Conservation (phyloP, 2,329 filamentous ascomycete genomes). For the Sclerotinia borealis region DNA sequence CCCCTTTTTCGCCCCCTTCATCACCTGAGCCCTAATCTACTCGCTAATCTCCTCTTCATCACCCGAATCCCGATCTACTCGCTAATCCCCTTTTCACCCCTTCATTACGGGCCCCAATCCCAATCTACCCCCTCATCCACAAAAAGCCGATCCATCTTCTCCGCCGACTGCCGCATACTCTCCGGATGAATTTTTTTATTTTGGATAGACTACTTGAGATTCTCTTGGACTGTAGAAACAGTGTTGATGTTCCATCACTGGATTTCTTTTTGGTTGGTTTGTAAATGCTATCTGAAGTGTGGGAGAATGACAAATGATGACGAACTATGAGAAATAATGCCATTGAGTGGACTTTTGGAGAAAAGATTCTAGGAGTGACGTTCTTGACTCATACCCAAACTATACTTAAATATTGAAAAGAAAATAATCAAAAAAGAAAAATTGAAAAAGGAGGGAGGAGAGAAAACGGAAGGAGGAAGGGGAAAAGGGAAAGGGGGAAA, state of each 20-base stretch:
- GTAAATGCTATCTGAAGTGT: constrained; percentile 38
- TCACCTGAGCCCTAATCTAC: neutral
- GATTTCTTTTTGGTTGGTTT: constrained; percentile 34
- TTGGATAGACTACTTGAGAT: too few relatives aligned
- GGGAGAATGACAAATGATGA: neutral
- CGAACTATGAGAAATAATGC: neutral
- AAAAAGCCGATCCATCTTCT: neutral
- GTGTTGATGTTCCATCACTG: constrained; percentile 23
- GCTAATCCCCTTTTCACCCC: neutral
- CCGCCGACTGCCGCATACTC: neutral
- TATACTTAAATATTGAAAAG: neutral
- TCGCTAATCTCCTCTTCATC: too few relatives aligned
- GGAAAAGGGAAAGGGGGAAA: too few relatives aligned
- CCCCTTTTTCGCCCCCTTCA: neutral
- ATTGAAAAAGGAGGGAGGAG: too few relatives aligned
- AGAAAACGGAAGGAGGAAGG: too few relatives aligned
- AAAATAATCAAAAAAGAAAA: too few relatives aligned
- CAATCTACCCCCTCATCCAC: neutral
- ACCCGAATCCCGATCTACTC: too few relatives aligned
- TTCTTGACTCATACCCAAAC: neutral
- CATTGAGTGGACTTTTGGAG: neutral
- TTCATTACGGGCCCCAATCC: neutral
- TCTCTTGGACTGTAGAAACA: too few relatives aligned
- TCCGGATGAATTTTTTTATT: too few relatives aligned
- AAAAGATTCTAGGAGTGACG: neutral